Evolutionary conservation across 176 grass and related monocot genomes (phyloP), one percentile per base, ranked within the genome.

Genomic region (Guadua angustifolia): DNA sequence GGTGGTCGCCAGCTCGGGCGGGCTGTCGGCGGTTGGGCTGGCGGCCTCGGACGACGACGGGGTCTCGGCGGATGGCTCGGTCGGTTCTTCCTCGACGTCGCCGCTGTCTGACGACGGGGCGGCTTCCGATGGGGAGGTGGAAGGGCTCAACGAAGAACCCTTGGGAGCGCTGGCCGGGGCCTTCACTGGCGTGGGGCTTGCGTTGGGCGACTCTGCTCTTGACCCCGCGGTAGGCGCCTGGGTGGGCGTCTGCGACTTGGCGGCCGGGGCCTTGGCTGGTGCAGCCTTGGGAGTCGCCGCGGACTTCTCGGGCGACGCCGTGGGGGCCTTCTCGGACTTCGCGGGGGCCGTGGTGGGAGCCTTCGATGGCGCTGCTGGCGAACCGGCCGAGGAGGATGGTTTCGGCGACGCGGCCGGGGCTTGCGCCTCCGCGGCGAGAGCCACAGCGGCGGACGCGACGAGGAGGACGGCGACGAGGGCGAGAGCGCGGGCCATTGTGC

Each of bases 381-480:
- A 67, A 13, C 70, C 69, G 2, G 77, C n/a, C n/a, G n/a, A 75
- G 32, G 65, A 43, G 1, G 85, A 61, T 8, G 70, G 1, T 84
- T 89, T 88, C 19, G 52, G 73, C 7, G 87, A 78, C 10, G 92
- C 56, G 0, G 81, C 80, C 16, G 89, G 92, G n/a, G 87, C 22
- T 8, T 86, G 79, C 18, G 83, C 49, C 59, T 94, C 82, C 14
- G 79, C 39, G 26, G 87, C 74, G 51, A 76, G 9, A 3, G 78
- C 51, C 67, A 77, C 82, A 18, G 19, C 47, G 14, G 62, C n/a
- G 43, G 39, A 85, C 44, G 60, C 74, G 53, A 25, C 7, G n/a
- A 92, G 66, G 33, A 94, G 42, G 66, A 85, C 15, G 66, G 58
- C n/a, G 14, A 33, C 13, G 61, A 90, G 6, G 42, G 49, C 38